Evolutionary conservation across 371 early-diverging fungal species (phyloP), one percentile per base, ranked within the genome.

Genomic region (Mucor velutinosus): DNA sequence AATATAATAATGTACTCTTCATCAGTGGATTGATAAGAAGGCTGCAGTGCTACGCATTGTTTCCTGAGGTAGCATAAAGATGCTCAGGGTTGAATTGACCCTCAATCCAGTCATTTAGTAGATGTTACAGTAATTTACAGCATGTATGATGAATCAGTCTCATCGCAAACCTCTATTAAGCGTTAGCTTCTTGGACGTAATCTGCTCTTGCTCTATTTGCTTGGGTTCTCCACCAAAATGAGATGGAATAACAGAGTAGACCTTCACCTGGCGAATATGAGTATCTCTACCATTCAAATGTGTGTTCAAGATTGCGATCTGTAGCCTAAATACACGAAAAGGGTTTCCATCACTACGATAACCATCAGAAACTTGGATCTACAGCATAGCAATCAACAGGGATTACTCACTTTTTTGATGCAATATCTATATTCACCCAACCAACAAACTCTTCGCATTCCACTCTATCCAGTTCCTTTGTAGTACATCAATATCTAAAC

Each of bases 271-370:
- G 37, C 97, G 87, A 23, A 99, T 81, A 65, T 96, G 95, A 0
- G 95, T 94, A 74, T 99, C 98, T 63, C 92, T 88, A 47, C 99
- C 99, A 66, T 94, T 93, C 62, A 92, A 90, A 66, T 95, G 94
- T 69, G 98, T 97, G 17, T 80, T 75, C 1, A 92, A 75, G n/a
- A 99, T 78, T 6, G 90, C 89, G 27, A 99, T 78, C 63, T 93
- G 94, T 37, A 99, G 60, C 29, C 86, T 60, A 62, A 86, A 85
- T 0, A 88, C 76, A 23, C 86, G 83, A 29, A 90, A 79, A 11
- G 90, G 84, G 15, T 81, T 75, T 8, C 82, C 80, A 64, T 73
- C 74, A 58, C 51, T 47, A 21, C 1, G 17, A 6, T 30, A 45
- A 5, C 11, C 29, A 19, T 58, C 6, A 14, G 12, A 33, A 29